phyloP scores from a whole-genome alignment of 2,329 filamentous ascomycete species.

The Emmonsiellopsis sp. region DNA sequence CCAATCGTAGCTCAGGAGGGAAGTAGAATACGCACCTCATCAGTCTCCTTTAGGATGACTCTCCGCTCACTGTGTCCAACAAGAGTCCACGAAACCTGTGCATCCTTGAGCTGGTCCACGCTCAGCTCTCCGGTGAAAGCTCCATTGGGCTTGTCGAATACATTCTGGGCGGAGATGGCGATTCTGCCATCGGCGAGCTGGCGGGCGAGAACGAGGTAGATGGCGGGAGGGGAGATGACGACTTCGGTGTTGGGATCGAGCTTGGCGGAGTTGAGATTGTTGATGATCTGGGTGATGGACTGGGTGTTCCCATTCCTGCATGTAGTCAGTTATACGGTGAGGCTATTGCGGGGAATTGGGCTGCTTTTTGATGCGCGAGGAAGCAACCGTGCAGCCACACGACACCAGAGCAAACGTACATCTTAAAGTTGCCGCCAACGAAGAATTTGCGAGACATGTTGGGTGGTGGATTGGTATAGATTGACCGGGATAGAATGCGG shows the following conservation, averaged over 20 bases:
- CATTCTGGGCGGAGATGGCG: conserved; percentile 89
- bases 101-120: conserved; percentile 82
- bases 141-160: conserved; percentile 93
- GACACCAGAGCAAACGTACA: conserved; percentile 49
- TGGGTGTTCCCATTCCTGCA: conserved; percentile 84
- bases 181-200: conserved; percentile 67
- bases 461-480: conserved; percentile 1
- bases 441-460: conserved; percentile 94
- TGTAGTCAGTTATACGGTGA: neutral
- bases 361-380: conserved; percentile 2
- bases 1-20: neutral
- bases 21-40: conserved; percentile 43
- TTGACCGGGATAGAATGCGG: neutral
- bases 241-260: conserved; percentile 63
- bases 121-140: conserved; percentile 97
- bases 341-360: neutral
- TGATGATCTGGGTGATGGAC: conserved; percentile 83
- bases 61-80: conserved; percentile 93
- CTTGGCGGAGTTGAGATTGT: conserved; percentile 76
- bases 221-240: conserved; percentile 79
- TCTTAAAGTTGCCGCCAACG: conserved; percentile 99
- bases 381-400: conserved; percentile 12
- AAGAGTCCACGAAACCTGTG: conserved; percentile 79
- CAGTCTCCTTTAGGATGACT: conserved; percentile 77
- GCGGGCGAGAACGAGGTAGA: conserved; percentile 84